Evolutionary conservation across 208 protist genomes (phyloP).

Genomic region (Leishmania arabica): DNA sequence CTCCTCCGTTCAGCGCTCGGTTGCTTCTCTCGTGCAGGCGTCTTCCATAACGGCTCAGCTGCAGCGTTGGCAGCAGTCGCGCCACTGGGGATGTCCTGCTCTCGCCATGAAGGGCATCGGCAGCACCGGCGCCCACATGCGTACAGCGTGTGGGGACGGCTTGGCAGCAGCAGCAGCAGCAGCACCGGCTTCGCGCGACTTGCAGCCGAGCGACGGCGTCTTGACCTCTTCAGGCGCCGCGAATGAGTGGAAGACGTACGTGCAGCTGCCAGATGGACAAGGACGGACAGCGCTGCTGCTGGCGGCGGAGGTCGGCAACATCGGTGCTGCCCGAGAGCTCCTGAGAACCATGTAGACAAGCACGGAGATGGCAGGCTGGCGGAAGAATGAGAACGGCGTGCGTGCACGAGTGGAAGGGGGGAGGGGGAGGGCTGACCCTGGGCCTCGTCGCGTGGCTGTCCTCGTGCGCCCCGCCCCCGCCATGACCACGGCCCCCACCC

Average conservation of each 20-base stretch:
- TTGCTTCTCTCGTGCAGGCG: slow-evolving; percentile 15
- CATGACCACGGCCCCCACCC: background rate
- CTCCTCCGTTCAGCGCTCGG: background rate
- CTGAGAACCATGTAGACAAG: slow-evolving; percentile 7
- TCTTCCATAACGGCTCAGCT: slow-evolving; percentile 36
- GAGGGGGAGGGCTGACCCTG: no score
- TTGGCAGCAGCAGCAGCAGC: background rate
- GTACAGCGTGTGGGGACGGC: background rate
- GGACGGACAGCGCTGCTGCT: slow-evolving; percentile 45
- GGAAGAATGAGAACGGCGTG: background rate
- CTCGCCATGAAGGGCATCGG: slow-evolving; percentile 2
- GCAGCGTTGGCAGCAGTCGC: slow-evolving; percentile 32
- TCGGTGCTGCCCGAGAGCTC: slow-evolving; percentile 34
- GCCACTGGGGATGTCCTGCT: slow-evolving; percentile 28
- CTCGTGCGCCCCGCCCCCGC: background rate
- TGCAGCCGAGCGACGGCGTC: background rate
- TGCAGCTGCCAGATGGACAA: slow-evolving; percentile 30
- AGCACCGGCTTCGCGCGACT: background rate
- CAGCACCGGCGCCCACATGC: background rate
- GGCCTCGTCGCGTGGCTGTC: background rate
- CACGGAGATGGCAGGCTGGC: no score
- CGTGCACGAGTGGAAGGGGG: background rate
- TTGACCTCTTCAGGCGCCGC: background rate
- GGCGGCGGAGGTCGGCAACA: slow-evolving; percentile 35
- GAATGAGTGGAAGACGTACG: slow-evolving; percentile 26